Conservation (phyloP, 768 basidiomycete species). For the Mycena alexandri region DNA sequence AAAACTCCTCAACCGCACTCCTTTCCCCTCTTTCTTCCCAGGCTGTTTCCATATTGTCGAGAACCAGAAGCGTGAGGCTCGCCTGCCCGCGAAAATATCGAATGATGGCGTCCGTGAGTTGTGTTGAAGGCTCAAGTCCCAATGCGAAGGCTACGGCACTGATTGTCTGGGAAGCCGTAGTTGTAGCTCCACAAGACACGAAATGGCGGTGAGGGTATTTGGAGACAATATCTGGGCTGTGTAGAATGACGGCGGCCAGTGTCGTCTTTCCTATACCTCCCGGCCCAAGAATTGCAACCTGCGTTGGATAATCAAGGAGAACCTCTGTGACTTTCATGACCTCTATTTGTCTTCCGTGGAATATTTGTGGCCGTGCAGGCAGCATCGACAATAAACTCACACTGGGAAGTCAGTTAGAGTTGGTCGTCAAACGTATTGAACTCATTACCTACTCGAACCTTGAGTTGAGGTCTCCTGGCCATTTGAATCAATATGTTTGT, state of each 20-base stretch:
- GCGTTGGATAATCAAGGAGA: background rate
- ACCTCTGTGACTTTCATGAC: slow-evolving; percentile 2
- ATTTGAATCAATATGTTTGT: background rate
- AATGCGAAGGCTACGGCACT: background rate
- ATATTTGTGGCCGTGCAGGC: slow-evolving; percentile 5
- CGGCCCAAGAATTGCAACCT: slow-evolving; percentile 5
- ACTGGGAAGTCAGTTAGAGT: slow-evolving; percentile 3
- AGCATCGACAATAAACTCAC: background rate
- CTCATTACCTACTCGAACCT: slow-evolving; percentile 4
- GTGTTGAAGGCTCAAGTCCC: slow-evolving; percentile 3
- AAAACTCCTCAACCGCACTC: slow-evolving; percentile 5
- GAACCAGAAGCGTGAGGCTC: slow-evolving; percentile 1
- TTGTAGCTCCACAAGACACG: background rate
- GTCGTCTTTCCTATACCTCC: slow-evolving; percentile 8
- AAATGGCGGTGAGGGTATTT: slow-evolving; percentile 5
- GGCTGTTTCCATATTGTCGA: slow-evolving; percentile 12
- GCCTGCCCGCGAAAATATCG: background rate
- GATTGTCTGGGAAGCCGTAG: background rate
- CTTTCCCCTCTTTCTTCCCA: background rate
- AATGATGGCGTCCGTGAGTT: background rate
- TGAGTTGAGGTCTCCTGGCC: background rate
- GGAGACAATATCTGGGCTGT: slow-evolving; percentile 4
- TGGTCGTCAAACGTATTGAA: slow-evolving; percentile 2
- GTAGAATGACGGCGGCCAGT: background rate
- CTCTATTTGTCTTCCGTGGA: slow-evolving; percentile 3